Base-by-base conservation (phyloP, 2,329 filamentous ascomycete genomes). In the Cylindrodendrum hubeiense region DNA sequence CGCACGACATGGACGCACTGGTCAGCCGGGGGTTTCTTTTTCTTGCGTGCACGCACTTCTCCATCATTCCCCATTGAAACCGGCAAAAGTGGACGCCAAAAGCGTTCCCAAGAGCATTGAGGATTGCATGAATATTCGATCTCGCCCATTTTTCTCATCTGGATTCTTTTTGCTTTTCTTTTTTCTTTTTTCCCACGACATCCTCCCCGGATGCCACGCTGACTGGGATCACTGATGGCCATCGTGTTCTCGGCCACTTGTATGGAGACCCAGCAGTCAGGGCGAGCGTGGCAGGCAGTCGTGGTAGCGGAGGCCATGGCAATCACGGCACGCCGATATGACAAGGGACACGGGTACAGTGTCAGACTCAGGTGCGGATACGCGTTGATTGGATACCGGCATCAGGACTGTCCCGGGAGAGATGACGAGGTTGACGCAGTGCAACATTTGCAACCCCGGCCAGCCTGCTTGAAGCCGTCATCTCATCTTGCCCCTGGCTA, bases 381-480 rank as follows among this genome's bases (percentile, higher is more conserved):
- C 62, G 50, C 39, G 56, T 60, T 67, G 64, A 68, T 68, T 68
- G 66, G 66, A 59, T 67, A 61, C 61, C 66, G 70, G 65, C 55
- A 65, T 49, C 50, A 70, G 57, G 63, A 39, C 55, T 28, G 51
- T 54, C 60, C 49, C 66, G 56, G 50, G 51, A 56, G 63, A 60
- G 44, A 72, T 69, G 49, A 65, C 63, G 63, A 69, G 59, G 59
- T 43, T 63, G 61, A 60, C 60, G 67, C 67, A 59, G 56, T 66
- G 65, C 66, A 61, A 58, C 67, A 53, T 51, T 50, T 33, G 49
- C 57, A 54, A 53, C 57, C 57, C 56, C 50, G 28, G 43, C 24
- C 24, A 7, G 21, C 19, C 50, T 63, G 54, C 49, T 37, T 49
- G 58, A 60, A 60, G 62, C 58, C 53, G 54, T 63, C 54, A 55